Base-by-base conservation (phyloP, 306 rosid genomes). In the Corylus heterophylla region DNA sequence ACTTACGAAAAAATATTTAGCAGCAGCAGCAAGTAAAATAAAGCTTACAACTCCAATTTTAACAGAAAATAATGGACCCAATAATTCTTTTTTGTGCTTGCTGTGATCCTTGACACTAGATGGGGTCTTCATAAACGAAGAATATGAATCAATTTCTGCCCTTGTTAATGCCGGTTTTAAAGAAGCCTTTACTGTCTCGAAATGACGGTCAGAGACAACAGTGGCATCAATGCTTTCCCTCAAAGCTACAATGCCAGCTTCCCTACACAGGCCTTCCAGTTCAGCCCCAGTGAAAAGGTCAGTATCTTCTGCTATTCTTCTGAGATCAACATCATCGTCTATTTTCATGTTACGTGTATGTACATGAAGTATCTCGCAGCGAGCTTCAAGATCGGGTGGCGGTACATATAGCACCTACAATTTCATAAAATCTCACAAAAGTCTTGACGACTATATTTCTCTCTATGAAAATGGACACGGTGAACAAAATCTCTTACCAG, bases 251-350 rank as follows among this genome's bases (percentile, higher is more conserved):
- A 88, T 85, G 75, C 98, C 98, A 25, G 95, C 97, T 89, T 93
- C 98, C 83, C 73, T 85, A 83, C 99, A 95, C 39, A 95, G 77
- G 25, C 95, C 92, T 80, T 90, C 93, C 31, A 95, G 85, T 76
- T 95, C 99, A 5, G 98, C 98, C 42, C 99, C 99, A 3, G 99
- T 93, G 87, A 92, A 93, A 63, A 80, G 91, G 69, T 95, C 96
- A 0, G 98, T 90, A 25, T 89, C 89, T 85, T 83, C 89, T 54
- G 99, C 96, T 78, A 93, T 83, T 74, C 54, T 71, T 78, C 83
- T 80, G 71, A 95, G 93, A 87, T 92, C 82, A 54, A 95, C 96
- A 52, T 90, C 96, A 2, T 68, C 70, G 37, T 82, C 89, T 7
- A 85, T 56, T 74, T 73, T 89, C 96, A 91, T 93, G 54, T 82